Conservation (phyloP, 73 alveolate species). For the Tetrahymena elliotti region DNA sequence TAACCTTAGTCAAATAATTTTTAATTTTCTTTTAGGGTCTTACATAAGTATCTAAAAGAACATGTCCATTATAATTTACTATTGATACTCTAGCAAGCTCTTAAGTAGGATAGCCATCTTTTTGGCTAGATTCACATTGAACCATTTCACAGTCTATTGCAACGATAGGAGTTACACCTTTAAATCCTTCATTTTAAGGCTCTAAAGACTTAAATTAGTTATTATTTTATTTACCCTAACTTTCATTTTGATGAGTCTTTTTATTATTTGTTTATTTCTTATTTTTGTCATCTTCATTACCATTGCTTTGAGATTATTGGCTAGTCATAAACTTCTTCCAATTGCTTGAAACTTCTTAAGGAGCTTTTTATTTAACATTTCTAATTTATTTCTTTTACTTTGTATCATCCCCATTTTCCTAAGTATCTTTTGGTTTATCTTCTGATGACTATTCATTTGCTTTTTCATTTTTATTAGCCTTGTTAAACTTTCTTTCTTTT, state of each 20-base stretch:
- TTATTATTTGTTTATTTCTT: background rate
- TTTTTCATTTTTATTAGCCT: background rate
- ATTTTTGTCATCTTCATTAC: background rate
- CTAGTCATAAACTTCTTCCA: background rate
- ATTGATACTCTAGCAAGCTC: slow-evolving; percentile 64
- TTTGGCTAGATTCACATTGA: slow-evolving; percentile 49
- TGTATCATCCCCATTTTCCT: background rate
- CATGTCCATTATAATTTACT: slow-evolving; percentile 70
- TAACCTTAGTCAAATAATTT: slow-evolving; percentile 59
- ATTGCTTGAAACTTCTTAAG: background rate
- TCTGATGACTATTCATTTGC: background rate
- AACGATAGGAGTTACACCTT: slow-evolving; percentile 29
- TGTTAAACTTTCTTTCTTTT: background rate
- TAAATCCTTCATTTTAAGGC: background rate
- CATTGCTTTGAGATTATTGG: background rate
- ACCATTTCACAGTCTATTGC: slow-evolving; percentile 83
- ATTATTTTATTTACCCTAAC: background rate
- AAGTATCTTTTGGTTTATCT: background rate
- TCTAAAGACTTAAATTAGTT: background rate
- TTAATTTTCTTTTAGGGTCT: slow-evolving; percentile 56
- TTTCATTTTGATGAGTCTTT: background rate
- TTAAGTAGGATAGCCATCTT: slow-evolving; percentile 26
- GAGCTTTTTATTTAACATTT: background rate
- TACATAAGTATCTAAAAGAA: slow-evolving; percentile 50
- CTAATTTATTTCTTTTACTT: background rate